Evolutionary conservation across 495 filamentous ascomycete species (phyloP).

Genomic region (Aspergillus diversus): DNA sequence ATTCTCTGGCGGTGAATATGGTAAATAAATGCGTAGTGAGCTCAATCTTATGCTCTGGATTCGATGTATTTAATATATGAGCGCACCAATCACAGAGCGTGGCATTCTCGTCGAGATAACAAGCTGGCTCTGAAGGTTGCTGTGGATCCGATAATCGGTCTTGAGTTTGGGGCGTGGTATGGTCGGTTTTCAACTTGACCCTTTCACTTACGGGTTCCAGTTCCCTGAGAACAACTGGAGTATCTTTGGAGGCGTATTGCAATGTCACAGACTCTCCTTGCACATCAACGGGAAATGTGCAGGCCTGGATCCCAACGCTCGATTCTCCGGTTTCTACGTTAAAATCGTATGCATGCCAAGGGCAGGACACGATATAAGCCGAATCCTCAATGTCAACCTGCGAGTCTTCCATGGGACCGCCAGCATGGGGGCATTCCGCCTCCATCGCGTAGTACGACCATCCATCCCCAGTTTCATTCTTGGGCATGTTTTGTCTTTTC

Average conservation of each 20-base stretch:
- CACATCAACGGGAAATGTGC: constrained; percentile 53
- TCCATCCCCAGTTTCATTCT: constrained; percentile 41
- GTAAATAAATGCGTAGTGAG: constrained; percentile 52
- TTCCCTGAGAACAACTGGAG: constrained; percentile 31
- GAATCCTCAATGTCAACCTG: constrained; percentile 58
- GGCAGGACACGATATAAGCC: constrained; percentile 56
- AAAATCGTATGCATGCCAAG: constrained; percentile 61
- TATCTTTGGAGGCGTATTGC: constrained; percentile 32
- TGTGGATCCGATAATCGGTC: constrained; percentile 2
- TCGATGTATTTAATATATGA: constrained; percentile 52
- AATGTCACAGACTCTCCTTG: constrained; percentile 40
- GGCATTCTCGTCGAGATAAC: constrained; percentile 48
- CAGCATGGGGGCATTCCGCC: constrained; percentile 56
- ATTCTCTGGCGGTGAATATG: constrained; percentile 46
- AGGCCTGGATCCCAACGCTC: constrained; percentile 56
- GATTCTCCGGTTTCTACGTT: constrained; percentile 60
- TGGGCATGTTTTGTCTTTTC: constrained; percentile 17
- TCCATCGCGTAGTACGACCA: constrained; percentile 60
- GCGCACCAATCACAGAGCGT: constrained; percentile 57
- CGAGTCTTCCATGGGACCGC: constrained; percentile 55
- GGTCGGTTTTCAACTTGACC: constrained; percentile 49
- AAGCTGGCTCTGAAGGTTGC: constrained; percentile 19
- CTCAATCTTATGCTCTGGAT: constrained; percentile 58
- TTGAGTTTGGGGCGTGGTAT: constrained; percentile 20
- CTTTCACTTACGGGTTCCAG: constrained; percentile 54